Conservation (phyloP, 1,284 basidiomycete genomes). For the Peniophora sp. region DNA sequence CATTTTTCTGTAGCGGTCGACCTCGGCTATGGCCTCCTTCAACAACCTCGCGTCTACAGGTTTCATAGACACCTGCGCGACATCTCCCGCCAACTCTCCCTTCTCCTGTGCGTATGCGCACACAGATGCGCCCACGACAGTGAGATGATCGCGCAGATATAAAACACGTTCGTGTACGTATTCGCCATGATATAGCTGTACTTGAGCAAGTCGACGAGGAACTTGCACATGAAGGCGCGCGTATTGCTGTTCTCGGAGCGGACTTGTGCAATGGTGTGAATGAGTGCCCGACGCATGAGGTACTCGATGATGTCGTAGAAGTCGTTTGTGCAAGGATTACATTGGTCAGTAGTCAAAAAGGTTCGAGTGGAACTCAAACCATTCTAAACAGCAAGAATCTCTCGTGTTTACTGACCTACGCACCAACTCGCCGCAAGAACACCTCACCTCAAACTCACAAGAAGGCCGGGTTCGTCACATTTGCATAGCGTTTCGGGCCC, state of each 20-base stretch:
- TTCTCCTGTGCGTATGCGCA: constrained; percentile 68
- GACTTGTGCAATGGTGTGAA: constrained; percentile 78
- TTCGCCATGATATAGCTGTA: constrained; percentile 96
- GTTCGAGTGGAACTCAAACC: too few relatives aligned
- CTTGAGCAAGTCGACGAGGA: constrained; percentile 84
- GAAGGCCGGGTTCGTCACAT: too few relatives aligned
- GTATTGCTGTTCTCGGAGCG: constrained; percentile 84
- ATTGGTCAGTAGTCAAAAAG: too few relatives aligned
- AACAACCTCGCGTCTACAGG: constrained; percentile 61
- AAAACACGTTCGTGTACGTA: constrained; percentile 86
- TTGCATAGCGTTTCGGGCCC: too few relatives aligned
- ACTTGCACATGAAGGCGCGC: constrained; percentile 81
- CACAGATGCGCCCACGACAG: constrained; percentile 72
- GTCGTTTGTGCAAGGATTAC: too few relatives aligned
- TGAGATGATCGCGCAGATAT: constrained; percentile 82
- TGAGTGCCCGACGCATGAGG: constrained; percentile 79
- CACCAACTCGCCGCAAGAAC: too few relatives aligned
- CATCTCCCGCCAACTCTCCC: constrained; percentile 64
- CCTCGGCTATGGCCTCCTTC: constrained; percentile 67
- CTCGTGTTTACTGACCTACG: too few relatives aligned
- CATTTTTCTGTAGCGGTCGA: constrained; percentile 90
- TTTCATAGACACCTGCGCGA: constrained; percentile 56
- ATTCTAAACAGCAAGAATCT: too few relatives aligned
- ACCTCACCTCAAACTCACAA: too few relatives aligned
- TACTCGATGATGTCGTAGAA: constrained; percentile 91